Base-by-base conservation (phyloP, 192 early-diverging fungal species). In the Backusella luteola region DNA sequence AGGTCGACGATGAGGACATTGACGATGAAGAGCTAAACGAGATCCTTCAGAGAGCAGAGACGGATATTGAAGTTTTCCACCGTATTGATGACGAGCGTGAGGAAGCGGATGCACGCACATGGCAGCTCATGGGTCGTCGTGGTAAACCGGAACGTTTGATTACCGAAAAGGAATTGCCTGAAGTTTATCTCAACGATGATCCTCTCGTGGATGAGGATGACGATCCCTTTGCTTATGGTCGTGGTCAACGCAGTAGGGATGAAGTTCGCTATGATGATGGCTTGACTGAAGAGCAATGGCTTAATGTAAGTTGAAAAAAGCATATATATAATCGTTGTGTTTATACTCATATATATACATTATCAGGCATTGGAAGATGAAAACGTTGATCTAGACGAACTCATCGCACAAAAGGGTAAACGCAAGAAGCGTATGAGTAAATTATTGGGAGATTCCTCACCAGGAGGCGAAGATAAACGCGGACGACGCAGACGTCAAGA, bases 1-100 rank as follows among this genome's bases (percentile, higher is more conserved):
- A 90, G 38, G 85, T 82, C 8, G 92, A 91, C 34, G 90, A 93
- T 26, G 91, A 92, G 32, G 87, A 92, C 15, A 84, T 94, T 80
- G 89, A 93, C 32, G 95, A 98, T 79, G 93, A 94, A 34, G 95
- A 99, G 67, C 79, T 99, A 44, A 98, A 98, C 81, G 94, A 94
- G 77, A 92, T 99, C 77, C 84, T 99, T 29, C 92, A 95, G n/a
- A 89, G 98, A 46, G 83, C 86, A 38, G 94, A 97, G 17, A 88
- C 92, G 11, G 98, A 99, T 77, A 76, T 90, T 68, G 84, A 73
- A 15, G 72, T 94, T 6, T 98, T 96, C 80, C 85, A 85, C 38
- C 41, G 86, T 44, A 90, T 99, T 76, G 97, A 99, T 85, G 52
- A 68, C 14, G 92, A 96, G 69, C 90, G 95, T 17, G 63, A 78